Conservation (phyloP, 2,329 filamentous ascomycete species). For the Monosporascus sp. region DNA sequence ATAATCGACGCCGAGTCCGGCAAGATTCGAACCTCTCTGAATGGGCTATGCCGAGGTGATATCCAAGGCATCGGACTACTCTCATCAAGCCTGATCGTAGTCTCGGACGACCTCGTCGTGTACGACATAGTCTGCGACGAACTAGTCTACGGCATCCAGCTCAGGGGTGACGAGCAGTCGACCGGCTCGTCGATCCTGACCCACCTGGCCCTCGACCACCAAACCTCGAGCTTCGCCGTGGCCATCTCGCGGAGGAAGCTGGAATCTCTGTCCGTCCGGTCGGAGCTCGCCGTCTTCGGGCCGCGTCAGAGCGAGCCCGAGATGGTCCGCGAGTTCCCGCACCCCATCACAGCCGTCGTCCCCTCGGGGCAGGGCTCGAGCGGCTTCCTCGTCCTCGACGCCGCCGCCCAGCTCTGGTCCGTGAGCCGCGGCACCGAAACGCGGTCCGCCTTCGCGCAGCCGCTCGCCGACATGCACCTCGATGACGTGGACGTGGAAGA, state of each 20-base stretch:
- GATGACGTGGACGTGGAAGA: constrained; percentile 25
- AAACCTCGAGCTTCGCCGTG: constrained; percentile 62
- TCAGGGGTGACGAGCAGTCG: constrained; percentile 37
- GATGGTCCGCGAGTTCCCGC: constrained; percentile 50
- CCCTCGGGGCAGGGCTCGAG: constrained; percentile 53
- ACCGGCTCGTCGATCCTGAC: constrained; percentile 39
- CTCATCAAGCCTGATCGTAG: constrained; percentile 66
- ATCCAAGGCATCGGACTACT: constrained; percentile 67
- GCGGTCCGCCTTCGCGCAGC: constrained; percentile 46
- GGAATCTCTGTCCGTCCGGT: constrained; percentile 36
- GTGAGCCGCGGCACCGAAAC: constrained; percentile 55
- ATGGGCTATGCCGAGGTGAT: constrained; percentile 60
- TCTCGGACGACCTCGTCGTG: constrained; percentile 69
- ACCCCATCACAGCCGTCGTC: constrained; percentile 61
- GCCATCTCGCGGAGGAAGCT: constrained; percentile 36
- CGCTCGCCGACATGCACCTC: constrained; percentile 49
- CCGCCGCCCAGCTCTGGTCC: constrained; percentile 66
- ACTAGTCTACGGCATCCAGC: constrained; percentile 59
- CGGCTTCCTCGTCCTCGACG: constrained; percentile 72
- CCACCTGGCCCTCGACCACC: constrained; percentile 67
- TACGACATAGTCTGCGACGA: constrained; percentile 82
- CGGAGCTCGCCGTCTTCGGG: constrained; percentile 62
- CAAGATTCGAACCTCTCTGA: constrained; percentile 59
- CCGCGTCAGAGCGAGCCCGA: constrained; percentile 55
- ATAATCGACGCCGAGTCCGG: constrained; percentile 71